Percentiles rank a stretch among this genome's conserved stretches.
Evolutionary conservation across 768 basidiomycete species (phyloP).

Genomic region (Coprinopsis strossmayeri): DNA sequence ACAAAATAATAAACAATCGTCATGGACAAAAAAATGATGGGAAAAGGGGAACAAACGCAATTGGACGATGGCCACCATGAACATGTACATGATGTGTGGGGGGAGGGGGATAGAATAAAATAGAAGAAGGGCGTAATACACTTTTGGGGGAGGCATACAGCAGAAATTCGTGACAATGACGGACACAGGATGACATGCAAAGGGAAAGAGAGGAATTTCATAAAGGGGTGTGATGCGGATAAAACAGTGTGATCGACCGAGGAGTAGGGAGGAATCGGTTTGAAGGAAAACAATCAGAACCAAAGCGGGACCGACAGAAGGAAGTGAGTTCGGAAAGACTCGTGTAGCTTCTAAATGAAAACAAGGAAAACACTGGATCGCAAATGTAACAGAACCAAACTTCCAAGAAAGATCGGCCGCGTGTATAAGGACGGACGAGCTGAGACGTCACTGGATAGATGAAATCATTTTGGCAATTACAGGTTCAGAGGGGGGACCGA

Average conservation of each 20-base stretch:
- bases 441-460: too few species aligned
- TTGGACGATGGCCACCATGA: not conserved
- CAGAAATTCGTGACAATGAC: not conserved
- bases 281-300: too few species aligned
- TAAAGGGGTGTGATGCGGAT: not conserved
- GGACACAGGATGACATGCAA: not conserved
- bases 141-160: not conserved
- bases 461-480: conserved; percentile 13
- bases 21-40: not conserved
- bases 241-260: not conserved
- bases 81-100: conserved; percentile 1
- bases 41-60: not conserved
- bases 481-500: conserved; percentile 26
- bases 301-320: too few species aligned
- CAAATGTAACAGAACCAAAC: not conserved
- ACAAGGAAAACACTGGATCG: too few species aligned
- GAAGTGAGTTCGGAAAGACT: too few species aligned
- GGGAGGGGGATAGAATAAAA: not conserved
- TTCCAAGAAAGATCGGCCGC: not conserved
- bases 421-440: too few species aligned
- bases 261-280: too few species aligned
- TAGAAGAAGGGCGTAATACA: not conserved
- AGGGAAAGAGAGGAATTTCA: not conserved
- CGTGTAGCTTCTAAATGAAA: too few species aligned
- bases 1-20: not conserved